phyloP scores from a whole-genome alignment of 2,329 filamentous ascomycete species.

The Microcyclospora tardicrescens region DNA sequence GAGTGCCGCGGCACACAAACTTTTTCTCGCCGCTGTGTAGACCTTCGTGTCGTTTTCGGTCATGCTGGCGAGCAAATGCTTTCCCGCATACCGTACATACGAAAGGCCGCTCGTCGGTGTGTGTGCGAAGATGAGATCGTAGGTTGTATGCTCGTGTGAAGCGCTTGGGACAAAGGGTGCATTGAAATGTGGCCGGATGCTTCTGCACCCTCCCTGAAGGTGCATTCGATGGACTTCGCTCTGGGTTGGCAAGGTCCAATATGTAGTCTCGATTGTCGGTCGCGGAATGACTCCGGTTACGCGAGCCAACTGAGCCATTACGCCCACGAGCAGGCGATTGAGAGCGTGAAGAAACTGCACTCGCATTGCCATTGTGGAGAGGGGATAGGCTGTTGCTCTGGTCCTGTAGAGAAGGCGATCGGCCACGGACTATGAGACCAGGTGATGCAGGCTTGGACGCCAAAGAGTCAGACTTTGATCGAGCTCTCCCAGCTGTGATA shows the following conservation, averaged over 20 bases:
- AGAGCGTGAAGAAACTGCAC: slow-evolving; percentile 27
- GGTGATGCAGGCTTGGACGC: slow-evolving; percentile 35
- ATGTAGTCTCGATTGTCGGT: slow-evolving; percentile 59
- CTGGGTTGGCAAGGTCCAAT: slow-evolving; percentile 79
- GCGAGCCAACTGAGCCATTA: slow-evolving; percentile 22
- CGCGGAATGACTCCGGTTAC: slow-evolving; percentile 31
- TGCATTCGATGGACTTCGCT: slow-evolving; percentile 54
- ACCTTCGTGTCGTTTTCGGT: slow-evolving; percentile 92
- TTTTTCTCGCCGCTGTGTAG: slow-evolving; percentile 97
- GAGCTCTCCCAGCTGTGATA: slow-evolving; percentile 40
- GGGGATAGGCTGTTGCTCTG: slow-evolving; percentile 30
- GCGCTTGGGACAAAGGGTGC: slow-evolving; percentile 79
- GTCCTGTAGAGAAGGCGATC: slow-evolving; percentile 24
- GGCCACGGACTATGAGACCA: slow-evolving; percentile 19
- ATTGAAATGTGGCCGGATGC: slow-evolving; percentile 94
- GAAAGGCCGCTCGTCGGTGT: slow-evolving; percentile 94
- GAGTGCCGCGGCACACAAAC: slow-evolving; percentile 86
- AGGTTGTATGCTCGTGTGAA: slow-evolving; percentile 96
- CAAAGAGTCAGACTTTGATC: slow-evolving; percentile 49
- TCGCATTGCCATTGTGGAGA: slow-evolving; percentile 20
- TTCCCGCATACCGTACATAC: slow-evolving; percentile 96
- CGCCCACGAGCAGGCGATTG: slow-evolving; percentile 31
- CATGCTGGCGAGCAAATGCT: slow-evolving; percentile 92
- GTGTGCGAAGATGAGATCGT: slow-evolving; percentile 85
- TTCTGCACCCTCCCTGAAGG: slow-evolving; percentile 77